These are phyloP conservation scores for Rutstroemia sp. DNA, from an alignment of 2,329 filamentous ascomycete species.

Conservation along the genomic window DNA sequence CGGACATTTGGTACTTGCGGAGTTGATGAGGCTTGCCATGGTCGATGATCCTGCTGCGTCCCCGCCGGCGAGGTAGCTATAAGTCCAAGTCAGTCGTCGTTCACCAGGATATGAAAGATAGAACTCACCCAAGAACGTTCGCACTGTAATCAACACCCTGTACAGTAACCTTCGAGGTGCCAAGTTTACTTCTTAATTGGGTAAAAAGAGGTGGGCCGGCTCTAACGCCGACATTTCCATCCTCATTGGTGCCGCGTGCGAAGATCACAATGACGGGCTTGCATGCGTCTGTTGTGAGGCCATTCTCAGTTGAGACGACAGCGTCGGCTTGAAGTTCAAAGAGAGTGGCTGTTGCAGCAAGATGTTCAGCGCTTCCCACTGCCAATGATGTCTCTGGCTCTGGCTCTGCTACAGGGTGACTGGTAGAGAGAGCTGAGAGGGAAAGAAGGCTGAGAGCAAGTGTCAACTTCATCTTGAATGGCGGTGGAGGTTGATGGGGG, in stretches of 20 bases:
- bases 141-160: slow-evolving; percentile 30
- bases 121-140: slow-evolving; percentile 22
- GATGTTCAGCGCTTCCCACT: slow-evolving; percentile 23
- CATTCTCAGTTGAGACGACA: not conserved
- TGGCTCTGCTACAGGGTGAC: not conserved
- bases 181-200: slow-evolving; percentile 18
- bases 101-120: not conserved
- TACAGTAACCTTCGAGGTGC: slow-evolving; percentile 16
- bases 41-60: not conserved
- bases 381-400: not conserved
- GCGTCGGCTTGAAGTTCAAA: slow-evolving; percentile 9
- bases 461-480: not conserved
- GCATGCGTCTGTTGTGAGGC: not conserved
- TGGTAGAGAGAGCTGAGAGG: not conserved
- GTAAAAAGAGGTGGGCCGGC: slow-evolving; percentile 29
- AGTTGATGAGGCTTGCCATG: slow-evolving; percentile 27
- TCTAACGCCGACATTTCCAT: slow-evolving; percentile 37
- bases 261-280: slow-evolving; percentile 33
- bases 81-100: not conserved
- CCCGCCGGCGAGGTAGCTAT: not conserved
- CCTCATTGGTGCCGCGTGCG: slow-evolving; percentile 40
- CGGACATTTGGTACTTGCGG: slow-evolving; percentile 30
- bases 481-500: not conserved
- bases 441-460: not conserved
- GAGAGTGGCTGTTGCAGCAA: slow-evolving; percentile 24